Evolutionary conservation across 306 rosid genomes (phyloP).

Genomic region (Begonia peltatifolia): DNA sequence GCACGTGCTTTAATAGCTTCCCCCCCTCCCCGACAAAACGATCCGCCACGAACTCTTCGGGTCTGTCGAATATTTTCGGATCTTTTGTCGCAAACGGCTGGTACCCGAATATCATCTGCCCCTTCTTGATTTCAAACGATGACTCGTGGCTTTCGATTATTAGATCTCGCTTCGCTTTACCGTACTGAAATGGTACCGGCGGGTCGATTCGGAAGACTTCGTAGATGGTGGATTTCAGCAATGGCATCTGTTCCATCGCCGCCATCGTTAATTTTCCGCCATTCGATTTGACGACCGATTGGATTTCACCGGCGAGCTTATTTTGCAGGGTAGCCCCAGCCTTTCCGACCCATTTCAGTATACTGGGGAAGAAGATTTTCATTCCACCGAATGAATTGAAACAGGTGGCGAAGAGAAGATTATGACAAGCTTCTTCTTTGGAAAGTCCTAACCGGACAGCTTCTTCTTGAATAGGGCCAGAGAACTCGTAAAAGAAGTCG

Average conservation of each 20-base stretch:
- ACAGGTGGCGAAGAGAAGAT: constrained; percentile 69
- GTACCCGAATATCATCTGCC: constrained; percentile 68
- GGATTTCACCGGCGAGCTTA: constrained; percentile 41
- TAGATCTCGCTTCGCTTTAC: constrained; percentile 51
- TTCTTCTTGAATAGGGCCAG: constrained; percentile 37
- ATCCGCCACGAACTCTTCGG: constrained; percentile 56
- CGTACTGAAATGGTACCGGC: constrained; percentile 66
- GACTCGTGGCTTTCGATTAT: constrained; percentile 71
- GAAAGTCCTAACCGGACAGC: constrained; percentile 57
- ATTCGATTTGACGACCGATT: constrained; percentile 34
- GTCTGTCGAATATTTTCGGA: constrained; percentile 44
- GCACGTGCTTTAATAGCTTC: constrained; percentile 46
- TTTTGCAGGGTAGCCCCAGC: constrained; percentile 53
- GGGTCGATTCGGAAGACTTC: constrained; percentile 74
- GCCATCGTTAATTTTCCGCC: constrained; percentile 61
- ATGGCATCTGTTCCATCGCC: constrained; percentile 58
- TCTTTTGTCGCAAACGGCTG: constrained; percentile 91
- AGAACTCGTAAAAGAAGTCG: constrained; percentile 53
- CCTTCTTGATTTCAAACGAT: constrained; percentile 47
- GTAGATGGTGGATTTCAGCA: constrained; percentile 73
- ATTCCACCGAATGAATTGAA: constrained; percentile 79
- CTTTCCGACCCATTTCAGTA: constrained; percentile 45
- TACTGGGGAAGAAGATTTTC: constrained; percentile 48
- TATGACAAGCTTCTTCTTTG: constrained; percentile 80
- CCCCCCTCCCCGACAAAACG: constrained; percentile 79